A percentile compares a stretch with the other conserved stretches of the same genome.
phyloP scores from a whole-genome alignment of 768 basidiomycete genomes.

The Pleurotus platypus region DNA sequence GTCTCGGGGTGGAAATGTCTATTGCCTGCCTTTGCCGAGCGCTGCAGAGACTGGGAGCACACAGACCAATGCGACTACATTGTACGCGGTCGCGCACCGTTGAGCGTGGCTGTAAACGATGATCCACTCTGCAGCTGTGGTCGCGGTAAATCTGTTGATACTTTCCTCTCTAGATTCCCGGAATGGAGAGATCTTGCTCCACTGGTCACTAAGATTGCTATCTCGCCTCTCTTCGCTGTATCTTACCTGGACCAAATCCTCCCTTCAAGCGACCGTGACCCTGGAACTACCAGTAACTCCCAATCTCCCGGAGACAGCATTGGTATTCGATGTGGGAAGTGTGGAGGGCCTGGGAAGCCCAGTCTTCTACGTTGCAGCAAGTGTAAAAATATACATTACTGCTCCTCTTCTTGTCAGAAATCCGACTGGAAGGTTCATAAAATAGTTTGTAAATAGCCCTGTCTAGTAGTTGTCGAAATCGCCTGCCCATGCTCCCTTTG shows the following conservation, averaged over 20 bases:
- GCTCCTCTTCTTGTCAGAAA: constrained; percentile 27
- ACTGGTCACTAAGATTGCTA: constrained; percentile 43
- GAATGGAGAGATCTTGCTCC: constrained; percentile 37
- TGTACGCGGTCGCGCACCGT: background rate
- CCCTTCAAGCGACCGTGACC: background rate
- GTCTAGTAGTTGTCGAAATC: too few relatives aligned
- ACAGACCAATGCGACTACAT: constrained; percentile 43
- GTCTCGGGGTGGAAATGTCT: constrained; percentile 45
- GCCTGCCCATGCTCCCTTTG: too few relatives aligned
- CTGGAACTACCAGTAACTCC: background rate
- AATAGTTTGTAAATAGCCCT: too few relatives aligned
- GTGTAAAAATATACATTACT: constrained; percentile 29
- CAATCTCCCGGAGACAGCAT: background rate
- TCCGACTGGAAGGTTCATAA: background rate
- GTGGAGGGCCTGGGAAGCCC: constrained; percentile 25
- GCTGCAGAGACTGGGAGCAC: constrained; percentile 53
- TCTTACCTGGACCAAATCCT: constrained; percentile 41
- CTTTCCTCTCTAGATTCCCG: constrained; percentile 22
- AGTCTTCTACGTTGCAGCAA: constrained; percentile 19
- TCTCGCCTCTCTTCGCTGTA: constrained; percentile 51
- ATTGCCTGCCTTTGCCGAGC: constrained; percentile 46
- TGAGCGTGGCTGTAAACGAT: constrained; percentile 29
- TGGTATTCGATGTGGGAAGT: constrained; percentile 21
- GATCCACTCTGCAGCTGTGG: constrained; percentile 54
- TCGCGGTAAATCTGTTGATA: constrained; percentile 38